These are phyloP conservation scores for Euphrasia arctica DNA, from an alignment of 305 asterid genomes.

Conservation along the genomic window DNA sequence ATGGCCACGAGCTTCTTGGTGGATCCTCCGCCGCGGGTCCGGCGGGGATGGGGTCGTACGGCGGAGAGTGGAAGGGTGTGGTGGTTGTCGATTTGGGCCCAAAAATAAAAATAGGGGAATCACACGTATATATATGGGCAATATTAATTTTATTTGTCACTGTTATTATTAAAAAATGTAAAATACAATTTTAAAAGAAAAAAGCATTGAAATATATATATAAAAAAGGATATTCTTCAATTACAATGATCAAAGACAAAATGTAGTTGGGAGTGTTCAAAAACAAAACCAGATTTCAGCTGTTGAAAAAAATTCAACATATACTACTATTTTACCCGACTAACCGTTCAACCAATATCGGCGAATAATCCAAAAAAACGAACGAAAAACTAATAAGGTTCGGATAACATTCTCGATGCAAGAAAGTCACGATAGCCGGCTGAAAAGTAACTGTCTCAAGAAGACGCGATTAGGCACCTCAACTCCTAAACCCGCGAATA, in stretches of 20 bases:
- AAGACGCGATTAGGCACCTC: constrained; percentile 41
- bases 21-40: not conserved
- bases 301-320: constrained; percentile 30
- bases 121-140: too few species aligned
- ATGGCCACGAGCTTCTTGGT: constrained; percentile 29
- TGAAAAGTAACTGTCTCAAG: constrained; percentile 12
- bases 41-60: constrained; percentile 31
- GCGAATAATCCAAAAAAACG: not conserved
- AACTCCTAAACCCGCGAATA: constrained; percentile 42
- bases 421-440: constrained; percentile 19
- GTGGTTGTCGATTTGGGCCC: too few species aligned
- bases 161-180: too few species aligned
- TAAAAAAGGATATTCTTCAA: not conserved
- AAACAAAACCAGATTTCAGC: constrained; percentile 10
- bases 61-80: too few species aligned
- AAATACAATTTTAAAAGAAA: too few species aligned
- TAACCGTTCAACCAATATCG: constrained; percentile 10
- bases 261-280: not conserved
- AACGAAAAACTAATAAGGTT: constrained; percentile 8
- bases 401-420: constrained; percentile 55
- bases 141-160: too few species aligned
- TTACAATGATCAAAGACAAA: not conserved
- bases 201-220: not conserved
- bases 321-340: constrained; percentile 23
- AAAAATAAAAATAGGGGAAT: too few species aligned